Base-by-base conservation (phyloP, 257 asterid genomes). In the Schizonepeta tenuifolia region DNA sequence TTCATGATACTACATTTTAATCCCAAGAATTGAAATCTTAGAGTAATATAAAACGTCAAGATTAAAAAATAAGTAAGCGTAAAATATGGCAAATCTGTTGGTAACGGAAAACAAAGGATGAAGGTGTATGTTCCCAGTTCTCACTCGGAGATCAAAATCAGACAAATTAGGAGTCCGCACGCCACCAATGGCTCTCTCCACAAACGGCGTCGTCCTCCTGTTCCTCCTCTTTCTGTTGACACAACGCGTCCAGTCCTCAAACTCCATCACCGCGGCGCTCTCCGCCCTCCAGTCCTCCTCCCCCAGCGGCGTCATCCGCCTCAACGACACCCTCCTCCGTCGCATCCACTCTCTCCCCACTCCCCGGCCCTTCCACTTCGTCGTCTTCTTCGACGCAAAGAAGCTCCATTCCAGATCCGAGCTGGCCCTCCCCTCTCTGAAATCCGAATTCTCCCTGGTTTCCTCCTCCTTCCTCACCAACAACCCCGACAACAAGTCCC, bases 351-450 rank as follows among this genome's bases (percentile, higher is more conserved):
- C 95, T 47, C 67, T 83, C 74, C 84, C 92, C 61, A 35, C 84
- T 3, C 96, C 96, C 47, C 93, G 92, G 15, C 86, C 94, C 26
- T 92, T 89, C 80, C 83, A 85, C 63, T 86, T 82, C 75, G 12
- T 92, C 78, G 58, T 92, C 83, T 92, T 92, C 89, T 92, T 92
- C 65, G 98, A 92, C 68, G 96, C 96, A 6, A 59, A 70, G 6
- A 86, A 88, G 59, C 92, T 92, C 84, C 94, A 92, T 31, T 82
- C 94, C 74, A 86, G 83, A 28, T 21, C 94, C 24, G 88, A 88
- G 6, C 91, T 88, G 74, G 51, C 83, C 1, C 90, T 92, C 67
- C 87, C 84, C 2, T 28, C 86, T 4, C 85, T 92, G 62, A 88
- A 79, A 85, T 79, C 86, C 33, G 91, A 92, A 59, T 90, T 78